phyloP scores from a whole-genome alignment of 495 filamentous ascomycete genomes.

The Haplographium delicatum region DNA sequence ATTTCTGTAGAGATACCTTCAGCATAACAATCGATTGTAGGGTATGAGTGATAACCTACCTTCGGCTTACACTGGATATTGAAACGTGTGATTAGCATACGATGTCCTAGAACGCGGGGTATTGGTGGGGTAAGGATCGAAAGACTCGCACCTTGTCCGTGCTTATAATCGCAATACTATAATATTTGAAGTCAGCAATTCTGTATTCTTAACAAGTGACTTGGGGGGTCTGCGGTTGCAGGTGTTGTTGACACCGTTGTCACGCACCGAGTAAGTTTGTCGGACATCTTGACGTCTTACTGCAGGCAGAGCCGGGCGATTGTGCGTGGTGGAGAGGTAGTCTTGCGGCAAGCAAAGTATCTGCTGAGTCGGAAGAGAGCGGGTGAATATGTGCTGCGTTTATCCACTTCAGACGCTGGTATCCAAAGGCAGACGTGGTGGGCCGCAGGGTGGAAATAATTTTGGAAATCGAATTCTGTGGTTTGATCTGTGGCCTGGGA shows the following conservation, averaged over 20 bases:
- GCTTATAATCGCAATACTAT: constrained; percentile 95
- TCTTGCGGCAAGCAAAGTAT: too few relatives aligned
- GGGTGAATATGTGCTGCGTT: too few relatives aligned
- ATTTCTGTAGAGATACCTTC: constrained; percentile 56
- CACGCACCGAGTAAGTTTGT: constrained; percentile 76
- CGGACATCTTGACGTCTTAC: constrained; percentile 54
- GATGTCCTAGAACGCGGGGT: constrained; percentile 24
- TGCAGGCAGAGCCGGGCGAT: background rate
- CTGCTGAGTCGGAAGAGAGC: too few relatives aligned
- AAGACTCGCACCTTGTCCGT: constrained; percentile 72
- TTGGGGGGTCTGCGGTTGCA: background rate
- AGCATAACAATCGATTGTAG: constrained; percentile 2
- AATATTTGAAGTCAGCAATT: constrained; percentile 1
- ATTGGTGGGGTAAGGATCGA: constrained; percentile 24
- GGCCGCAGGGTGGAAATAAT: too few relatives aligned
- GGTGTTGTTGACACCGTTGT: background rate
- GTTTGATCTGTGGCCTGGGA: too few relatives aligned
- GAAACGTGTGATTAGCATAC: constrained; percentile 30
- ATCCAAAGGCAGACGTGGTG: background rate
- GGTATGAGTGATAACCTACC: constrained; percentile 39
- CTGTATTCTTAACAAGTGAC: background rate
- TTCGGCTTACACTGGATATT: constrained; percentile 86
- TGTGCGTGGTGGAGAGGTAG: background rate
- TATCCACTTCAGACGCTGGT: too few relatives aligned
- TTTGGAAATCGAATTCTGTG: too few relatives aligned